Conservation (phyloP, 2,329 filamentous ascomycete genomes). For the Stachybotrys echinatus region DNA sequence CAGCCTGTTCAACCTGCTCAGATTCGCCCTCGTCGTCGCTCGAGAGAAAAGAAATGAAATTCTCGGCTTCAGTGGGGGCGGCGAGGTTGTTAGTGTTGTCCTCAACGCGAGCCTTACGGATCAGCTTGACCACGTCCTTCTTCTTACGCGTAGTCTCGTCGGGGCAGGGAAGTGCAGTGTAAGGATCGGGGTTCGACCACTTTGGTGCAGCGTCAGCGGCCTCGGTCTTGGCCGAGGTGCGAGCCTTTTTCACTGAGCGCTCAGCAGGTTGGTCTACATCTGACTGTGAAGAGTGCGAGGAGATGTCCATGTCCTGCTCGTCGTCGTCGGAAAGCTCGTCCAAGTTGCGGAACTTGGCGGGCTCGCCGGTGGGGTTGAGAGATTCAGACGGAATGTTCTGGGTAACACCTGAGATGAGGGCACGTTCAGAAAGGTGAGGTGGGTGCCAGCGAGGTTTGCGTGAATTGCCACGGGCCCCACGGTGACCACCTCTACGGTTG, state of each 20-base stretch:
- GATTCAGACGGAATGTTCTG: conserved; percentile 37
- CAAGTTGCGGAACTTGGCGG: conserved; percentile 47
- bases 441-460: conserved; percentile 23
- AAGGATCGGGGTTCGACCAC: conserved; percentile 96
- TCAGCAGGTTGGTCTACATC: conserved; percentile 20
- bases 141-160: conserved; percentile 70
- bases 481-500: conserved; percentile 15
- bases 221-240: conserved; percentile 18
- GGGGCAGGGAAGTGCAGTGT: conserved; percentile 77
- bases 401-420: conserved; percentile 40
- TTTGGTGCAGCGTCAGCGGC: conserved; percentile 54
- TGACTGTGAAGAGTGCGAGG: conserved; percentile 25
- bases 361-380: conserved; percentile 37
- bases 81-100: conserved; percentile 40
- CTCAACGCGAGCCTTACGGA: conserved; percentile 79
- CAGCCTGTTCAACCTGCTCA: conserved; percentile 6
- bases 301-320: conserved; percentile 61
- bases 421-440: conserved; percentile 42
- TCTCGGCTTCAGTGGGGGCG: conserved; percentile 57
- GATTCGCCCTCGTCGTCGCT: conserved; percentile 46
- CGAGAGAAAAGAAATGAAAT: conserved; percentile 84
- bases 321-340: conserved; percentile 59
- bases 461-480: conserved; percentile 19
- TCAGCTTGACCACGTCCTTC: conserved; percentile 83
- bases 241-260: conserved; percentile 30